Evolutionary conservation across 495 filamentous ascomycete genomes (phyloP), one percentile per base, ranked within the genome.

Genomic region (Antarctomyces pellizariae): DNA sequence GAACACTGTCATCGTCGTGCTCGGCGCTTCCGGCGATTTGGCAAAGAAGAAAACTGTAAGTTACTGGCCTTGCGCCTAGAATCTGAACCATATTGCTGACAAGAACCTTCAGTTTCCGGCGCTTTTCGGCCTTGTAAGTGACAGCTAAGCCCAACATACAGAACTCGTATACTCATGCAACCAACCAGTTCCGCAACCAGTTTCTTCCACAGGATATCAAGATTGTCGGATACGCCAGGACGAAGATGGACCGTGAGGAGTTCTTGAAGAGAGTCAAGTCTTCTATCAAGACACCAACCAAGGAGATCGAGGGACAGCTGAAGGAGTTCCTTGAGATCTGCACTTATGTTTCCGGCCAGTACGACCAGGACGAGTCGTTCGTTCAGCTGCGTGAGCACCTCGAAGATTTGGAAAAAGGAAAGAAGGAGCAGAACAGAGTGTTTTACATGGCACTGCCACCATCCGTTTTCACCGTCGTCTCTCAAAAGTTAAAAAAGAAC

Each of bases 371-470:
- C 45, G 89, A 93, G 25, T 83, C 82, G 11, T 99, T 99, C 54
- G 52, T 71, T 47, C 62, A 72, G 37, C 70, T 99, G 34, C 71
- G 73, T 44, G 71, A 80, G 45, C 89, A 99, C 49, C 57, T 99
- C 16, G 71, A 86, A 42, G 68, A 84, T 37, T 52, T 92, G 21
- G 89, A 99, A 59, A 59, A 71, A 37, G 73, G 67, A 27, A 67
- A 69, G 30, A 63, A 70, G 38, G 77, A 91, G 54, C 74, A 73
- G 30, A 73, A 99, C 53, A 64, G 89, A 35, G 63, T 99, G 31
- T 99, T 95, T 56, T 99, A 99, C 62, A 99, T 99, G 89, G 89
- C 89, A 2, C 59, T 99, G 13, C 89, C 89, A 1, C 89, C 89
- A 5, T 91, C 79, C 47, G 89, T 99, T 41, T 99, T 99, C 60